Evolutionary conservation across 495 filamentous ascomycete species (phyloP).

Genomic region (Haplographium delicatum): DNA sequence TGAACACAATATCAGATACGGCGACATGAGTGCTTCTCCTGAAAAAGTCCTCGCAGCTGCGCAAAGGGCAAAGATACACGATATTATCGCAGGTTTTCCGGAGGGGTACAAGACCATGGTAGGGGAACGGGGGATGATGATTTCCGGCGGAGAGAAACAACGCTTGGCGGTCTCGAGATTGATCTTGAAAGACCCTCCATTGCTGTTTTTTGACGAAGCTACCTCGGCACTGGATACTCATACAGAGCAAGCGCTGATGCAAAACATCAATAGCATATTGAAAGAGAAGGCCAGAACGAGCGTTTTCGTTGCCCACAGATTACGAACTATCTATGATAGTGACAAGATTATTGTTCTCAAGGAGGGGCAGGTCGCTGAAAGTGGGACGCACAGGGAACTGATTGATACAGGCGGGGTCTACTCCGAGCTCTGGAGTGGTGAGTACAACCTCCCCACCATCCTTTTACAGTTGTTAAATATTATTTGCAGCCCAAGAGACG

Average conservation of each 20-base stretch:
- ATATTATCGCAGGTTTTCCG: conserved; percentile 70
- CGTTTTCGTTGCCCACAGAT: conserved; percentile 87
- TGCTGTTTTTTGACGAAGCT: conserved; percentile 97
- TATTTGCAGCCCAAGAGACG: conserved; percentile 36
- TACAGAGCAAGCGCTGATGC: conserved; percentile 85
- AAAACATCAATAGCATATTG: conserved; percentile 91
- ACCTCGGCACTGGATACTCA: conserved; percentile 95
- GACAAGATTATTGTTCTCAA: conserved; percentile 90
- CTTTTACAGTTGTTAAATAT: background rate
- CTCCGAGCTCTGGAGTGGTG: conserved; percentile 84
- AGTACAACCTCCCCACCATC: conserved; percentile 28
- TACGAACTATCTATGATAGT: conserved; percentile 91
- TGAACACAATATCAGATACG: conserved; percentile 92
- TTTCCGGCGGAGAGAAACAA: conserved; percentile 95
- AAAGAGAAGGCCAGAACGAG: conserved; percentile 85
- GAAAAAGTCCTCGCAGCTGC: conserved; percentile 73
- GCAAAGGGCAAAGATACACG: conserved; percentile 75
- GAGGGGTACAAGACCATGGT: conserved; percentile 90
- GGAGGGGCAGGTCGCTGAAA: conserved; percentile 77
- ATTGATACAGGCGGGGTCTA: conserved; percentile 79
- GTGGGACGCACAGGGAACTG: conserved; percentile 78
- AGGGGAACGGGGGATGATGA: conserved; percentile 97
- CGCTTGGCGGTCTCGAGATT: conserved; percentile 81
- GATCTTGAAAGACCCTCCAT: conserved; percentile 84
- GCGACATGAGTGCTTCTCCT: conserved; percentile 70